Evolutionary conservation across 345 rosid genomes (phyloP), one percentile per base, ranked within the genome.

Genomic region (Acer saccharum): DNA sequence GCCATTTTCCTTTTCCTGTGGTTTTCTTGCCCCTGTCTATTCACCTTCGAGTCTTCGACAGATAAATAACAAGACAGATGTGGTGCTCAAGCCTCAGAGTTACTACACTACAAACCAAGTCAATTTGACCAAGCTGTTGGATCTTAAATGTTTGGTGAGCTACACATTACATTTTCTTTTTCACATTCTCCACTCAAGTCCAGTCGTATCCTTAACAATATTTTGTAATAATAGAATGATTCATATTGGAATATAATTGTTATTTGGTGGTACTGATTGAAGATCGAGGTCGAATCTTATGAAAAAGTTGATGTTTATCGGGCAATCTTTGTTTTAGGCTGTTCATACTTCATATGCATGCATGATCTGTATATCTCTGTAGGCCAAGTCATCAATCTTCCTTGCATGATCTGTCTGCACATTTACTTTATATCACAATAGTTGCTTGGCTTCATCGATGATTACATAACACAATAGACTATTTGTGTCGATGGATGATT

Each of bases 401-500:
- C 16, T 21, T 23, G 35, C 32, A 2, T 3, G 32, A 41, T 7
- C 44, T 7, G 7, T 41, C 9, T 6, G 7, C 44, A 6, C 44
- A 7, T 41, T 41, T 41, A 41, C 44, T 41, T 41, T 41, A 41
- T 6, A 41, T 41, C 44, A 41, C 44, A 41, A 41, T 41, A 6
- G 44, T 7, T 4, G 44, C 44, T 41, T 41, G 44, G 44, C 44
- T 5, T 41, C 44, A 41, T 41, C 8, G 44, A 7, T 41, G 44
- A 29, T 29, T 29, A 29, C 32, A 29, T 25, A 25, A 32, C 35
- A 32, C 35, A 4, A 32, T 32, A 90, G 87, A 86, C 87, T 72
- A 86, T 90, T 9, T 89, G 90, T 12, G 84, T 89, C 29, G 94
- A 92, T 46, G 94, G 92, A 63, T 92, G 88, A 63, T 86, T 89